These are phyloP conservation scores for Penicillium nordicum DNA, from an alignment of 2,329 filamentous ascomycete genomes.

Conservation along the genomic window DNA sequence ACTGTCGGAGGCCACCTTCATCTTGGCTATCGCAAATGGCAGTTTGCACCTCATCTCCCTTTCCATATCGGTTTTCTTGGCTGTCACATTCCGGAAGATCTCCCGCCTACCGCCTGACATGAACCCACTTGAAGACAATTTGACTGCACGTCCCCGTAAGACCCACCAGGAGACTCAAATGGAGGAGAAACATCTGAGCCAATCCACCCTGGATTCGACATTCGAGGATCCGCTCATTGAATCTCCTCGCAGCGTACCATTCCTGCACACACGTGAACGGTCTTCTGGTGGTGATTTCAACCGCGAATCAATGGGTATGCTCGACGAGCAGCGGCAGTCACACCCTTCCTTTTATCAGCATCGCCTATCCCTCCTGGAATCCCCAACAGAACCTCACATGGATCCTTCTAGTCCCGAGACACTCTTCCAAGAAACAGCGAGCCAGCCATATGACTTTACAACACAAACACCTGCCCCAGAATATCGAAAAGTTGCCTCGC, in stretches of 20 bases:
- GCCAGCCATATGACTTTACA: constrained; percentile 29
- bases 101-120: constrained; percentile 81
- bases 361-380: constrained; percentile 30
- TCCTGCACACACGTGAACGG: constrained; percentile 70
- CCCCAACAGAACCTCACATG: constrained; percentile 17
- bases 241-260: constrained; percentile 60
- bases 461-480: constrained; percentile 28
- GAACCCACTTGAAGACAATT: constrained; percentile 85
- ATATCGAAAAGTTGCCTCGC: constrained; percentile 25
- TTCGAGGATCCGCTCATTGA: constrained; percentile 44
- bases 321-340: constrained; percentile 44
- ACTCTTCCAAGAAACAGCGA: constrained; percentile 28
- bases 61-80: constrained; percentile 69
- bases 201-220: constrained; percentile 45
- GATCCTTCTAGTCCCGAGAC: constrained; percentile 32
- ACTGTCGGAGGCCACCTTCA: constrained; percentile 66
- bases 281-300: constrained; percentile 58
- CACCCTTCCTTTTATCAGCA: constrained; percentile 49
- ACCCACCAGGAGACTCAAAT: constrained; percentile 61
- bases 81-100: constrained; percentile 77
- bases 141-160: constrained; percentile 74
- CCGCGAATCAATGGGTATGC: constrained; percentile 50
- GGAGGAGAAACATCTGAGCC: constrained; percentile 61
- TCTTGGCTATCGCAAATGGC: constrained; percentile 61
- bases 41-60: constrained; percentile 70